Evolutionary conservation across 2,329 filamentous ascomycete species (phyloP).

Genomic region (Pseudocercospora fijiensis): DNA sequence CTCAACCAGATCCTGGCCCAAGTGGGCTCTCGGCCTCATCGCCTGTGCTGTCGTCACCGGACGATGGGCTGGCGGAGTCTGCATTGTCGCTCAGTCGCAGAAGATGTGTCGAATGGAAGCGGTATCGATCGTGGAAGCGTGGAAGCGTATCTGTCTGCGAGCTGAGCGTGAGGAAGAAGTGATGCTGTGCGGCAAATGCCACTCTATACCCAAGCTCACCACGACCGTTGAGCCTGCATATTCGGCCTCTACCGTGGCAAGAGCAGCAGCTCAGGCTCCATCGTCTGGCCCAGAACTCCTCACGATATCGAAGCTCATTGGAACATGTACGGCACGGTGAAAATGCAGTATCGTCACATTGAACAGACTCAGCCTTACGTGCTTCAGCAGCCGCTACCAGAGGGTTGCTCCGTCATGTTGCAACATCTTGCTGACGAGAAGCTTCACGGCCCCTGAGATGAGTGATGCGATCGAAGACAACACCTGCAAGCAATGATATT

Average conservation of each 20-base stretch:
- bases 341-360: background rate
- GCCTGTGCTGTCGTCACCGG: background rate
- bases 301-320: background rate
- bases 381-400: background rate
- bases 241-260: background rate
- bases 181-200: background rate
- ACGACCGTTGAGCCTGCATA: background rate
- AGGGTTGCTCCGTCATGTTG: background rate
- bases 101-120: background rate
- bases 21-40: too few species aligned
- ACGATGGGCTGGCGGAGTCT: background rate
- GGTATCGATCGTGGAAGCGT: background rate
- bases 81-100: background rate
- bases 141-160: background rate
- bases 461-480: background rate
- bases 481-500: background rate
- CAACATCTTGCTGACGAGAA: background rate
- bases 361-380: background rate
- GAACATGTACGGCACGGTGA: background rate
- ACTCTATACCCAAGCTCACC: background rate
- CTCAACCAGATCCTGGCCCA: too few species aligned
- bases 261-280: background rate
- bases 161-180: background rate
- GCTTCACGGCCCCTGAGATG: background rate
- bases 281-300: background rate